Conservation (phyloP, 192 early-diverging fungal genomes). For the Gigaspora rosea region DNA sequence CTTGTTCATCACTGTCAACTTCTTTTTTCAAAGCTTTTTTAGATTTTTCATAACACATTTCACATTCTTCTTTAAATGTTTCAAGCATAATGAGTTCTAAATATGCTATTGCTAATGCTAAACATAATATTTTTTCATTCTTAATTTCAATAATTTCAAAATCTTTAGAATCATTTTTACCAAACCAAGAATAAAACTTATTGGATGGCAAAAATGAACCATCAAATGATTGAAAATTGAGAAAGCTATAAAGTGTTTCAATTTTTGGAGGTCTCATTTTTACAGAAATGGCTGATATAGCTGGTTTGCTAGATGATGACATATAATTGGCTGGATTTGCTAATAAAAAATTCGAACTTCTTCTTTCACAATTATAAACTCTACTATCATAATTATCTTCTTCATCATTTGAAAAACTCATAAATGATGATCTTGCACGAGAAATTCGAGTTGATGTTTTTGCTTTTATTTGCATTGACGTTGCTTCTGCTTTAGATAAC, state of each 20-base stretch:
- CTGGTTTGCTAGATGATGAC: background rate
- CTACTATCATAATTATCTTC: no score
- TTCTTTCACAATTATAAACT: no score
- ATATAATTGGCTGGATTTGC: background rate
- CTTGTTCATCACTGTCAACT: background rate
- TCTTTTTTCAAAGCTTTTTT: background rate
- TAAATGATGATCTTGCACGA: no score
- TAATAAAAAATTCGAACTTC: background rate
- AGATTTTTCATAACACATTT: conserved; percentile 27
- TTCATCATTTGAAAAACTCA: no score
- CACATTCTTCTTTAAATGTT: conserved; percentile 19
- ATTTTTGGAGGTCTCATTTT: background rate
- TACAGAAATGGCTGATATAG: background rate
- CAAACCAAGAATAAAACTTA: conserved; percentile 13
- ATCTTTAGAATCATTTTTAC: background rate
- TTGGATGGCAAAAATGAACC: background rate
- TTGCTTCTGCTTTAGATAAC: no score
- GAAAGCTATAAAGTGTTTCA: background rate
- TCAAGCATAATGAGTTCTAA: conserved; percentile 7
- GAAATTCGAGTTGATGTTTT: no score
- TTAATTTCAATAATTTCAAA: background rate
- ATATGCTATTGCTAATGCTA: background rate
- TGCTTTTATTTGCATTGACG: no score
- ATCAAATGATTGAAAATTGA: conserved; percentile 27
- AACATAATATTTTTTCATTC: background rate